Evolutionary conservation across 164 flowering plant genomes (phyloP), one percentile per base, ranked within the genome.

Genomic region (Tetracentron sinense): DNA sequence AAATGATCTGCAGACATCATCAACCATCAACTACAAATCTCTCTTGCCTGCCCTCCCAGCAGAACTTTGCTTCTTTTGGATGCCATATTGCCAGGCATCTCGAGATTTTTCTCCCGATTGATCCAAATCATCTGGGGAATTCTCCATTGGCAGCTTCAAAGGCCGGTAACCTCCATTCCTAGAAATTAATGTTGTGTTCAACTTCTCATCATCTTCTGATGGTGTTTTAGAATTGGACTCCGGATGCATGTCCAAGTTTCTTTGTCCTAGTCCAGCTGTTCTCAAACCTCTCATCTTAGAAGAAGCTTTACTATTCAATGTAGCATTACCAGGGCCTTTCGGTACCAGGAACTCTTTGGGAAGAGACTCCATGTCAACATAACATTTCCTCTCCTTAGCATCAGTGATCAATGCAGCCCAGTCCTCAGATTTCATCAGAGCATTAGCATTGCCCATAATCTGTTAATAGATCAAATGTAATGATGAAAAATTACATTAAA

Each of bases 371-470:
- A 89, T 89, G 64, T 83, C 88, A 71, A 81, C 62, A 60, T 80
- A 89, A 70, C 95, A 89, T 21, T 77, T 89, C 67, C 96, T 78
- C 28, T 79, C 69, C 82, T 83, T 91, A 16, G 98, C 96, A 83
- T 94, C 98, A 47, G 84, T 27, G 44, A 94, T 87, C 59, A 94
- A 64, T 17, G 95, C 92, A 47, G 89, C 90, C 98, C 97, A 91
- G 67, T 94, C 98, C 50, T 94, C 98, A 35, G 85, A 86, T 56
- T 83, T 81, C 56, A 80, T 66, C 56, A 94, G 71, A 57, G 98
- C 80, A 79, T 70, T 81, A 2, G 95, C 98, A 80, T 94, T 94
- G 17, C 98, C 98, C 90, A 90, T 84, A 6, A 94, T 89, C 98
- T 93, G 85, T 72, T 27, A 60, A 22, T 49, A 63, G 16, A 64